Evolutionary conservation across 768 basidiomycete genomes (phyloP).

Genomic region (Mycena pura): DNA sequence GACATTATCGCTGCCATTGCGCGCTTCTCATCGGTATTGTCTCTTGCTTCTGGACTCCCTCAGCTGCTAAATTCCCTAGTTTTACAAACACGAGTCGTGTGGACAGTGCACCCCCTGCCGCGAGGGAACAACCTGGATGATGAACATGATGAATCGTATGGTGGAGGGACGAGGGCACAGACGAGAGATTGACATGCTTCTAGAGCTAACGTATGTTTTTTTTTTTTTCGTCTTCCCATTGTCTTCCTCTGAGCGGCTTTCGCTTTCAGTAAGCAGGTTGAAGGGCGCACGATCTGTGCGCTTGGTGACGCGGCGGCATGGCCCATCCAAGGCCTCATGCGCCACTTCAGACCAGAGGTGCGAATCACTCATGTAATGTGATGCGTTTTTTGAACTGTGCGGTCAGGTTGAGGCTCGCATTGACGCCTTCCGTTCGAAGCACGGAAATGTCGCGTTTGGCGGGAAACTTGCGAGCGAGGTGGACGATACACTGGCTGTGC

Average conservation of each 20-base stretch:
- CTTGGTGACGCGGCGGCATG: constrained; percentile 97
- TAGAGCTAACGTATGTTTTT: constrained; percentile 82
- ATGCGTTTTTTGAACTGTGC: background rate
- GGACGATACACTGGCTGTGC: constrained; percentile 72
- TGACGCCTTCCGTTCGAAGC: constrained; percentile 69
- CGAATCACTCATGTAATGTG: background rate
- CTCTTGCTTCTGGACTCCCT: background rate
- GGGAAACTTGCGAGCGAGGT: constrained; percentile 73
- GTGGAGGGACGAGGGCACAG: constrained; percentile 89
- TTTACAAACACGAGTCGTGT: constrained; percentile 99
- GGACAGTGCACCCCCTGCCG: constrained; percentile 96
- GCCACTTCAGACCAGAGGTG: constrained; percentile 95
- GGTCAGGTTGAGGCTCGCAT: constrained; percentile 72
- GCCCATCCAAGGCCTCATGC: constrained; percentile 98
- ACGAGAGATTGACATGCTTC: constrained; percentile 97
- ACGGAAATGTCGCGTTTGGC: constrained; percentile 90
- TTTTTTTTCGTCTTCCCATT: constrained; percentile 18
- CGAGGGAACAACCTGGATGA: constrained; percentile 98
- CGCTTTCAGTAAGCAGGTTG: constrained; percentile 83
- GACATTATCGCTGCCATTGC: constrained; percentile 95
- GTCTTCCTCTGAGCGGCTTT: background rate
- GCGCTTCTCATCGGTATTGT: constrained; percentile 77
- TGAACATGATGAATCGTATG: constrained; percentile 99
- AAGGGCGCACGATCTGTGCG: constrained; percentile 96
- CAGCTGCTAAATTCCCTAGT: constrained; percentile 47